Evolutionary conservation across 441 rosid genomes (phyloP), one percentile per base, ranked within the genome.

Genomic region (Kokia cookei): DNA sequence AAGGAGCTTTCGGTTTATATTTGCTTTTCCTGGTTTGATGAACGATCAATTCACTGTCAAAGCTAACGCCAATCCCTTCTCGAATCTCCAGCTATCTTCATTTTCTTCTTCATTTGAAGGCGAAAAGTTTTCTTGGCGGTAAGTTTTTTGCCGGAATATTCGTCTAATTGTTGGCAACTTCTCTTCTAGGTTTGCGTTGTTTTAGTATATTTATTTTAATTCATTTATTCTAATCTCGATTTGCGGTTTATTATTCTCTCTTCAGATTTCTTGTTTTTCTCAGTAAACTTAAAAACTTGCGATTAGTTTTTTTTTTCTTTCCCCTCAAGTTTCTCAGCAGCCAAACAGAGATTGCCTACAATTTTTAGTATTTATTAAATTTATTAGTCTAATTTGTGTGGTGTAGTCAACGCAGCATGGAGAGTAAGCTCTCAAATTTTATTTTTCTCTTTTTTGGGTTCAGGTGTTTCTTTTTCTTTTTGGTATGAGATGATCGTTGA

Each of bases 401-500:
- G 54, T 19, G 12, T 66, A 47, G 57, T 37, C 55, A 66, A 47
- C 40, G 22, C 42, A 66, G 7, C 22, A 14, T 17, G 47, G 43
- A 15, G 26, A n/a, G n/a, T 11, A 32, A 43, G 15, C 35, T 59
- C 47, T 19, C 11, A 7, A 71, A 17, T 7, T 12, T 26, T 27
- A 19, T 50, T 26, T 29, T 26, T 68, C 19, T 51, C 22, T n/a
- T 51, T 51, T 55, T 48, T 48, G 17, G 60, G 60, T 22, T 22
- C 57, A 51, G 57, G 57, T 51, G 22, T 51, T n/a, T 5, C 7
- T 7, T 7, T 51, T 55, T 70, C 3, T 19, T 47, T 61, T 61
- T 32, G 35, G 73, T 69, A 69, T 42, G 35, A 78, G 81, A 83
- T 82, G 85, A 72, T 47, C 69, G 69, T 55, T 11, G 69, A 65